A percentile compares a stretch with the other conserved stretches of the same genome.
Evolutionary conservation across 2,329 filamentous ascomycete genomes (phyloP).

Genomic region (Colletotrichum siamense): DNA sequence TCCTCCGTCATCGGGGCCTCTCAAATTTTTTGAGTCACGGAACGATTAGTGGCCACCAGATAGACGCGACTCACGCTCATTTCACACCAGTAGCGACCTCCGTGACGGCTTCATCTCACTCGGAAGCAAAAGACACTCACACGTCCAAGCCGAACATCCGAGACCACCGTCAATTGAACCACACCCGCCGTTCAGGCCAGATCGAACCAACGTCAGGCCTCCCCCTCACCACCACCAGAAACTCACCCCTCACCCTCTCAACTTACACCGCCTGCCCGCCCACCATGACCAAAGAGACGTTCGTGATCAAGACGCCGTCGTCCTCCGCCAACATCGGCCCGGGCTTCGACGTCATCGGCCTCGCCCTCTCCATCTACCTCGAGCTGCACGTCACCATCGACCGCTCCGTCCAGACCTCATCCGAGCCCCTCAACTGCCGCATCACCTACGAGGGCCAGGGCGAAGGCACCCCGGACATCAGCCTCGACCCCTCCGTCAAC

Average conservation of each 20-base stretch:
- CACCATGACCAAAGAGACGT: conserved; percentile 55
- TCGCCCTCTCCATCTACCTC: conserved; percentile 92
- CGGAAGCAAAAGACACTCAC: neutral
- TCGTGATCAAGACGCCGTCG: conserved; percentile 82
- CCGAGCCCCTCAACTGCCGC: conserved; percentile 79
- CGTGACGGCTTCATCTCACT: neutral
- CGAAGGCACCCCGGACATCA: conserved; percentile 74
- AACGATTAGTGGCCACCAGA: neutral
- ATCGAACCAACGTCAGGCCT: neutral
- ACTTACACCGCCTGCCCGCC: neutral
- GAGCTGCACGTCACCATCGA: conserved; percentile 85
- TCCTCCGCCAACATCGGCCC: conserved; percentile 98
- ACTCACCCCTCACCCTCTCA: neutral
- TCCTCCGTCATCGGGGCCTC: conserved; percentile 8
- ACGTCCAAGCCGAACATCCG: neutral
- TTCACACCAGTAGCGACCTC: neutral
- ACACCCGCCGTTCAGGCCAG: neutral
- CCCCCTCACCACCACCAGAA: neutral
- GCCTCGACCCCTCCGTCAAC: conserved; percentile 84
- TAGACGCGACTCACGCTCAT: neutral
- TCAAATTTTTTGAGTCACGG: conserved; percentile 18
- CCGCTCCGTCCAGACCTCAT: conserved; percentile 56
- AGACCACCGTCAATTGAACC: neutral
- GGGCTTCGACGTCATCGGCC: conserved; percentile 96
- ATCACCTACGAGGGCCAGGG: conserved; percentile 90